Evolutionary conservation across 1,284 basidiomycete species (phyloP), one percentile per base, ranked within the genome.

Genomic region (Waitea zeae): DNA sequence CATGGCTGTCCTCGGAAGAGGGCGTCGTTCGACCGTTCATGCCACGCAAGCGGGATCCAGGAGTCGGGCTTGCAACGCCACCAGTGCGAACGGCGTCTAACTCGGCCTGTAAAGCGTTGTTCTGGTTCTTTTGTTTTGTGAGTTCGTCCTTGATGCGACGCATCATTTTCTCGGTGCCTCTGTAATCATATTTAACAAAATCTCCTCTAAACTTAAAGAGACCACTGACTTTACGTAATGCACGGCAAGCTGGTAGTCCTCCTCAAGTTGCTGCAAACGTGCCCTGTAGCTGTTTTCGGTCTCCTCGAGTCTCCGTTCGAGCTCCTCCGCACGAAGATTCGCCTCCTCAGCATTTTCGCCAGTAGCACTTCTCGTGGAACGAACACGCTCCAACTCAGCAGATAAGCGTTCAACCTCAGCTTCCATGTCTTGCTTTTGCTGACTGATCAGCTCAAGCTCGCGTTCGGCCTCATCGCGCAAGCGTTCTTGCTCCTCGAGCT

Each of bases 161-260:
- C 63, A 97, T 83, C 79, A 98, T 93, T 61, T 96, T 97, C 57
- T 99, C 95, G 1, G 92, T 97, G 36, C 90, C 89, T 67, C 89
- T 92, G 49, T 37, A 49, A 45, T 42, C 20, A 26, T 12, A 12
- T 17, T 19, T 50, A 13, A 45, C 20, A 43, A 46, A 34, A 44
- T 28, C 34, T 46, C 36, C 29, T 32, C 33, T 22, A 32, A 20
- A 27, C 30, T 29, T 26, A 36, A 28, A n/a, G n/a, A 38, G 40
- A 22, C 20, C 30, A 64, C 80, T 64, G 53, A 87, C 82, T 88
- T 87, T 43, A 88, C 83, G 53, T 86, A 86, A 47, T 86, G 81
- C 41, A 92, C 86, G 15, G 87, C 88, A 31, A 88, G 68, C 50
- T 93, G 84, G 55, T 97, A 96, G 53, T 97, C 92, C 44, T 87